phyloP scores from a whole-genome alignment of 345 rosid species.

The Eucalyptus leucophloia region DNA sequence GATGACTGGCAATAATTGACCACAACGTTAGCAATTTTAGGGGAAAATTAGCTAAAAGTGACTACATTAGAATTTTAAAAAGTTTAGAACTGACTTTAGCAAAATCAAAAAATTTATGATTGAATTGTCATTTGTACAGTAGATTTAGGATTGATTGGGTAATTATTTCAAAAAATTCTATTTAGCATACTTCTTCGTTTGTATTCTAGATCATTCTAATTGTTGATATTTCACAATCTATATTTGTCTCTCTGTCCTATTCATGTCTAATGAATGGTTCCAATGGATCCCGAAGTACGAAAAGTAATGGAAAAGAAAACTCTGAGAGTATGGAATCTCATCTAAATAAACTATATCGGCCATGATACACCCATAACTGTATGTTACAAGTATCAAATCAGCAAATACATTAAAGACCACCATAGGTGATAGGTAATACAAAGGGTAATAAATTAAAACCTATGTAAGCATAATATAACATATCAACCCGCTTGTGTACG shows the following conservation, averaged over 20 bases:
- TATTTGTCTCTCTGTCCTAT: neutral
- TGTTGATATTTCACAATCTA: neutral
- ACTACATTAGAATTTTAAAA: neutral
- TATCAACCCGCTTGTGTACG: neutral
- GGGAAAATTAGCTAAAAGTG: neutral
- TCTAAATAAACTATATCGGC: neutral
- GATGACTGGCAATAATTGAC: neutral
- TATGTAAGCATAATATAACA: neutral
- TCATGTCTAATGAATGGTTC: neutral
- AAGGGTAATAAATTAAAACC: neutral
- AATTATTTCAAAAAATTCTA: neutral
- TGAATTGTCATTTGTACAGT: fast-evolving
- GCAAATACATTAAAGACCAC: neutral
- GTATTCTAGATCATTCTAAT: neutral
- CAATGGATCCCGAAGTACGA: neutral
- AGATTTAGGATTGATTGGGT: neutral
- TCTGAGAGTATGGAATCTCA: neutral
- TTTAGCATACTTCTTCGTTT: neutral
- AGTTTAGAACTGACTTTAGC: neutral
- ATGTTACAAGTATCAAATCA: neutral
- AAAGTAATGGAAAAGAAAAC: neutral
- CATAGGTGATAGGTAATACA: neutral
- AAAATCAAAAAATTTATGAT: neutral
- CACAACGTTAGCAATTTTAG: too few species aligned
- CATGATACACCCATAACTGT: neutral